A percentile compares a stretch with the other conserved stretches of the same genome.
Conservation (phyloP, 1,284 basidiomycete genomes). For the Somion occarium region DNA sequence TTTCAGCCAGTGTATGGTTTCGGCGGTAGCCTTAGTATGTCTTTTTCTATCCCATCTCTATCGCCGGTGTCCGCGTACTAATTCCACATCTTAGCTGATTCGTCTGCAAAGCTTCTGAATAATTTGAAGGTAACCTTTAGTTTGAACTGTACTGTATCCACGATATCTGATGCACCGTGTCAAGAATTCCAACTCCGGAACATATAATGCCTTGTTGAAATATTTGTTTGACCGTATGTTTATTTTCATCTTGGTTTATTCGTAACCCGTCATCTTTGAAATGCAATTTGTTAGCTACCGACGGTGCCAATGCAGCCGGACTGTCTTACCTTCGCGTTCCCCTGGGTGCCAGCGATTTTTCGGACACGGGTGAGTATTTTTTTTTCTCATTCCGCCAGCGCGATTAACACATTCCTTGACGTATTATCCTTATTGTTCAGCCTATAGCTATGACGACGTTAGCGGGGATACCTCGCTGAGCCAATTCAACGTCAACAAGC, state of each 20-base stretch:
- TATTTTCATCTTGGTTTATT: not conserved
- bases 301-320: slow-evolving; percentile 41
- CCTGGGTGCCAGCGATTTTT: slow-evolving; percentile 48
- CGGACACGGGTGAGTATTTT: slow-evolving; percentile 18
- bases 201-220: slow-evolving; percentile 41
- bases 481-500: slow-evolving; percentile 38
- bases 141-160: not conserved
- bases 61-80: not conserved
- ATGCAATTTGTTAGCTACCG: slow-evolving; percentile 32
- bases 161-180: not conserved
- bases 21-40: slow-evolving; percentile 43
- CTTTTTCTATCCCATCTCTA: not conserved
- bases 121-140: slow-evolving; percentile 37
- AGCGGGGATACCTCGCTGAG: slow-evolving; percentile 37
- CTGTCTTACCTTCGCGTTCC: slow-evolving; percentile 49
- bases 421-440: slow-evolving; percentile 20
- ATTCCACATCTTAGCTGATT: slow-evolving; percentile 36
- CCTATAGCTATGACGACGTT: slow-evolving; percentile 43
- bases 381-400: not conserved
- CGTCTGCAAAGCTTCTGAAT: slow-evolving; percentile 41
- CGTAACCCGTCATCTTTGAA: not conserved
- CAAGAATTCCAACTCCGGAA: slow-evolving; percentile 35
- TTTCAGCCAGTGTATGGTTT: slow-evolving; percentile 46
- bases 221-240: slow-evolving; percentile 42
- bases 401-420: not conserved